Evolutionary conservation across 495 filamentous ascomycete genomes (phyloP), one percentile per base, ranked within the genome.

Genomic region (Parathielavia hyrcaniae): DNA sequence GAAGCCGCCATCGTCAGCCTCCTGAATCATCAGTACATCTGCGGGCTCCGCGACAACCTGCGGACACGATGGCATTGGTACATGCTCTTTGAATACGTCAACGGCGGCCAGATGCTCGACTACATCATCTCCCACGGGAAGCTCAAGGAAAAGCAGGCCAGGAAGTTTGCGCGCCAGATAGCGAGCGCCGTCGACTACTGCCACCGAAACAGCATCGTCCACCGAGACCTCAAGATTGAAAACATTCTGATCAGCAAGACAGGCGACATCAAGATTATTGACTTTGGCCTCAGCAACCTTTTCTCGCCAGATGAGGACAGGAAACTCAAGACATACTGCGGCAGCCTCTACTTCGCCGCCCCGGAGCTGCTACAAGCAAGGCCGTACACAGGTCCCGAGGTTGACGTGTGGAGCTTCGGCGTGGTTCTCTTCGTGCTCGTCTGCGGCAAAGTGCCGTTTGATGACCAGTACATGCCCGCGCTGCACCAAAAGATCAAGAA

Each of bases 171-270:
- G 22, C 86, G 93, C 26, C 93, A 99, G 73, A 97, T 99, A 60
- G 90, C 93, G 17, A 97, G 93, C 67, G 91, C 93, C n/a, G 78
- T 99, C 59, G 93, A 99, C 71, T 99, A 97, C 76, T 97, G 91
- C 71, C 93, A 99, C 69, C 85, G 93, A 59, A 97, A 99, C 75
- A 97, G 91, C 71, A 99, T 99, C 65, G 93, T 97, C 32, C 93
- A 99, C 71, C 85, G 93, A 32, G 93, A 99, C 68, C 69, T 99
- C 59, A 99, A 99, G 77, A 99, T 99, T 64, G 93, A 97, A 69
- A 99, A 99, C 67, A 99, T 99, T 59, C 80, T 99, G 46, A 99
- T 99, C 75, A 97, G 91, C 79, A 97, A 97, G 76, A 97, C 87
- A 4, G 95, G 92, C 30, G 93, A 99, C 70, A 99, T 99, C 76